These are phyloP conservation scores for Elsinoe ampelina DNA, from an alignment of 2,329 filamentous ascomycete species.

Conservation along the genomic window DNA sequence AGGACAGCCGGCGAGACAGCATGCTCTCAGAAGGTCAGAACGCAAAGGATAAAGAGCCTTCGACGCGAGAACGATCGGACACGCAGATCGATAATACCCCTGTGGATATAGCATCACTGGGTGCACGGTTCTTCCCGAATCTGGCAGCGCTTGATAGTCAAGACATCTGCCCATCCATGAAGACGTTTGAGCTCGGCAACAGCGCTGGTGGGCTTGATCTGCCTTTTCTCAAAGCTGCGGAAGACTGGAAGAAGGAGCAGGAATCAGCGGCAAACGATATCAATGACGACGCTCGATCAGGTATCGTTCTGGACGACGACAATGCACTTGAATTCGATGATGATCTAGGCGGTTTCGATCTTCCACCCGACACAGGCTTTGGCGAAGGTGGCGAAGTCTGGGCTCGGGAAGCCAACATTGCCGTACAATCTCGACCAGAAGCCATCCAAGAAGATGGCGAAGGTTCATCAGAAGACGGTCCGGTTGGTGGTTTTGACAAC, in stretches of 20 bases:
- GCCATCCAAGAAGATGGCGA: constrained; percentile 48
- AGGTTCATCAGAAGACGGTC: constrained; percentile 39
- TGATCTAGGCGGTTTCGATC: constrained; percentile 57
- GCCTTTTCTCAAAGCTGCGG: constrained; percentile 75
- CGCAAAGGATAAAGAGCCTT: constrained; percentile 37
- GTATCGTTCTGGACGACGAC: constrained; percentile 78
- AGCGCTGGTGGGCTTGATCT: constrained; percentile 78
- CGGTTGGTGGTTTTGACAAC: constrained; percentile 51
- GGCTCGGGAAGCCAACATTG: constrained; percentile 80
- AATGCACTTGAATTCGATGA: constrained; percentile 75
- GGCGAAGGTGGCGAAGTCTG: constrained; percentile 94
- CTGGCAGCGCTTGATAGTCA: constrained; percentile 67
- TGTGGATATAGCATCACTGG: constrained; percentile 69
- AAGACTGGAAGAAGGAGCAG: constrained; percentile 64
- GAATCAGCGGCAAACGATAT: constrained; percentile 38
- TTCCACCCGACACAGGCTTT: constrained; percentile 65
- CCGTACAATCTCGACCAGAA: constrained; percentile 77
- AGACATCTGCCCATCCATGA: constrained; percentile 89
- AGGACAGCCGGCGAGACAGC: constrained; percentile 27
- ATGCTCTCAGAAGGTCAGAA: constrained; percentile 36
- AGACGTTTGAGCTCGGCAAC: constrained; percentile 85
- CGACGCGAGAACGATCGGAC: constrained; percentile 20
- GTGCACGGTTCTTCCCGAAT: constrained; percentile 76
- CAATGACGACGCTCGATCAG: constrained; percentile 56
- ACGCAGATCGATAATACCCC: constrained; percentile 48